A percentile compares a stretch with the other conserved stretches of the same genome.
phyloP scores from a whole-genome alignment of 2,329 filamentous ascomycete genomes.

The Verticillium tricorpus region DNA sequence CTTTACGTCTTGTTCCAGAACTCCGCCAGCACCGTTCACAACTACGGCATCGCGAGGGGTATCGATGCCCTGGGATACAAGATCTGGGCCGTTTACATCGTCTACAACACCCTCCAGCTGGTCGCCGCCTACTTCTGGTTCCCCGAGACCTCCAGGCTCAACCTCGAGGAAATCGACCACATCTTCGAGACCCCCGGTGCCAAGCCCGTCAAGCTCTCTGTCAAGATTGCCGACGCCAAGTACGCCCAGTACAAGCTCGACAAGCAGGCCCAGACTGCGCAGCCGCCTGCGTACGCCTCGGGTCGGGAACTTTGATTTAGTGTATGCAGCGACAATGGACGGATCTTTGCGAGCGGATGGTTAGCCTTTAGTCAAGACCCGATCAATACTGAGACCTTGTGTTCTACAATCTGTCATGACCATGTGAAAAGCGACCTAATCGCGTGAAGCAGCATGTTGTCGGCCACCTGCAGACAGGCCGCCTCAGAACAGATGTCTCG shows the following conservation, averaged over 20 bases:
- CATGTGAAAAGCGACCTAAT: too few relatives aligned
- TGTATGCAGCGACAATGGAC: neutral
- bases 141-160: slow-evolving; percentile 44
- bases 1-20: neutral
- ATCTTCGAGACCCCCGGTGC: slow-evolving; percentile 36
- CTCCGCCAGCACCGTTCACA: slow-evolving; percentile 34
- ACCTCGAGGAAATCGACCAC: slow-evolving; percentile 52
- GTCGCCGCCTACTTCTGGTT: slow-evolving; percentile 44
- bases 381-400: too few relatives aligned
- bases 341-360: too few relatives aligned
- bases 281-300: neutral
- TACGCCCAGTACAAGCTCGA: slow-evolving; percentile 2
- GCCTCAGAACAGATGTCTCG: too few relatives aligned
- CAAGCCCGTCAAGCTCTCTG: slow-evolving; percentile 10
- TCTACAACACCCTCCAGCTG: slow-evolving; percentile 43
- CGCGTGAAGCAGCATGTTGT: too few relatives aligned
- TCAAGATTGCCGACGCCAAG: slow-evolving; percentile 13
- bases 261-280: neutral
- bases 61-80: slow-evolving; percentile 43
- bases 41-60: slow-evolving; percentile 41
- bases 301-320: neutral
- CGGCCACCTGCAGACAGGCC: too few relatives aligned
- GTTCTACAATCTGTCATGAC: neutral
- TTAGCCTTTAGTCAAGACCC: too few relatives aligned
- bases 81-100: slow-evolving; percentile 46